Base-by-base conservation (phyloP, 2,329 filamentous ascomycete species). In the Helminthosporium solani region DNA sequence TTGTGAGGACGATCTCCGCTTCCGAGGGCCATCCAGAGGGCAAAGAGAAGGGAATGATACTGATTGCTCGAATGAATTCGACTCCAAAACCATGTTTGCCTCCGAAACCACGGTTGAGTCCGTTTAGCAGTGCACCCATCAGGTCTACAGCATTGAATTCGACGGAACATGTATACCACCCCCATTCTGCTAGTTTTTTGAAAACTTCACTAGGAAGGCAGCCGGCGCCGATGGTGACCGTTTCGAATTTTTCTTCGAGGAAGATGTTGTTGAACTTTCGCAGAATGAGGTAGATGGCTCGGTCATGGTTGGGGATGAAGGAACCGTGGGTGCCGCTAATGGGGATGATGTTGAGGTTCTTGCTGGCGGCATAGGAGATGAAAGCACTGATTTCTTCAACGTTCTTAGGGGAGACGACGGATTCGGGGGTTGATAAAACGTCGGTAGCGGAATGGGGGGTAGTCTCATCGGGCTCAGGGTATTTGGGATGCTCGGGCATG, bases 81-180 rank as follows among this genome's bases (percentile, higher is more conserved):
- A 61, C 56, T 52, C 67, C 63, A 44, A 68, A 61, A 9, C 70
- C 67, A 12, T 68, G 57, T 4, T 65, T 21, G 1, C 67, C 67
- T 21, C 53, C 62, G 7, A 69, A 40, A 0, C 56, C 27, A 14
- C 58, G 55, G 15, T 44, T 46, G 2, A 52, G 33, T 7, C 56
- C 56, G 7, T 53, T 56, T 4, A 59, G 34, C 9, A 59, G 39
- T 1, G 43, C 39, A 14, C 56, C 56, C 3, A 53, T 43, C 42
- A 57, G 48, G 7, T 56, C 56, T 2, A 59, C 52, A 35, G 48
- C 48, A 30, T 57, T 47, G 2, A 50, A 52, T 33, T 58, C 56
- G 2, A 53, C 40, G 1, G 30, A 35, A 8, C 21, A 50, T 57
- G 15, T 70, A 33, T 71, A 73, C 40, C 57, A 70, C 0, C 66